Evolutionary conservation across 768 basidiomycete genomes (phyloP).

Genomic region (Paxillus rubicundulus): DNA sequence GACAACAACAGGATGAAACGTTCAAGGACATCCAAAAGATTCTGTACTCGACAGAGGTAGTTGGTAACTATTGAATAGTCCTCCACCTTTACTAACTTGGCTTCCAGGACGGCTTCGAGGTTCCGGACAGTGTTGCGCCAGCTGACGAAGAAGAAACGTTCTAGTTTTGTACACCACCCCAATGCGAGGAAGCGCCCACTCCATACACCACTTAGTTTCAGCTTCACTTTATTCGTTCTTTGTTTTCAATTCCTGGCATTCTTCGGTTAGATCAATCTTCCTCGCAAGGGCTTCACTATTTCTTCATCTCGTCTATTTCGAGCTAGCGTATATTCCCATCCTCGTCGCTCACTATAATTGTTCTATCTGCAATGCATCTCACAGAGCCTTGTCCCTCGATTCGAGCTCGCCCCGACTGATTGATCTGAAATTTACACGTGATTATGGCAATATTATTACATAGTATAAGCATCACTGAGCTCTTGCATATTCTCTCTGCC

Average conservation of each 20-base stretch:
- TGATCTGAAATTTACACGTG: slow-evolving; percentile 2
- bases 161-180: slow-evolving; percentile 31
- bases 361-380: slow-evolving; percentile 28
- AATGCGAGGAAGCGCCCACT: slow-evolving; percentile 7
- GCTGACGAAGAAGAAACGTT: slow-evolving; percentile 85
- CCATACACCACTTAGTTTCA: slow-evolving; percentile 7
- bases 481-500: slow-evolving; percentile 5
- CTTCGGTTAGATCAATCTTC: background rate
- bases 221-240: slow-evolving; percentile 16
- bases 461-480: slow-evolving; percentile 16
- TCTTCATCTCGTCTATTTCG: slow-evolving; percentile 9
- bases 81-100: slow-evolving; percentile 8
- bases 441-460: slow-evolving; percentile 26
- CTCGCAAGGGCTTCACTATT: background rate
- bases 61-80: slow-evolving; percentile 18
- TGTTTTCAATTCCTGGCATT: slow-evolving; percentile 12
- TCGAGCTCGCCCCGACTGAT: background rate
- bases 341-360: slow-evolving; percentile 23
- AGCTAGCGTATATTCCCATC: slow-evolving; percentile 21
- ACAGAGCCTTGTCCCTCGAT: slow-evolving; percentile 9
- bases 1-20: slow-evolving; percentile 56
- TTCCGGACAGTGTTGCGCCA: slow-evolving; percentile 58
- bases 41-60: slow-evolving; percentile 90
- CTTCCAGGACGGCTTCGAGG: slow-evolving; percentile 86
- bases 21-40: slow-evolving; percentile 87